Conservation (phyloP, 139 green algal species). For the Protoeuglena noctilucae region DNA sequence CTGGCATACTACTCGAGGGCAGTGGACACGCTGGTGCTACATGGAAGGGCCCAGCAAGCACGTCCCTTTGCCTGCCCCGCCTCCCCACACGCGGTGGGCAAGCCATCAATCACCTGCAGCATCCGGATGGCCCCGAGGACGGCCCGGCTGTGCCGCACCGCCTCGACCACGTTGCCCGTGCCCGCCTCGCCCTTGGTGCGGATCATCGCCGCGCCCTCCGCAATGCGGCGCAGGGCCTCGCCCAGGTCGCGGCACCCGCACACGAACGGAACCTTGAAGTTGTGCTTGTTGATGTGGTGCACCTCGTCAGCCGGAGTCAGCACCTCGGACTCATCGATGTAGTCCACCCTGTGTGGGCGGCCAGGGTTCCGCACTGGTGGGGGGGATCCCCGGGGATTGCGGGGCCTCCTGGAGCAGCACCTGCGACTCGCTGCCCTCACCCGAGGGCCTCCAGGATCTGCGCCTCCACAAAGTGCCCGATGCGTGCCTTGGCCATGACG, state of each 20-base stretch:
- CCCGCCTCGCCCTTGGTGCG: conserved; percentile 94
- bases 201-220: conserved; percentile 97
- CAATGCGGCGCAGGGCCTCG: conserved; percentile 89
- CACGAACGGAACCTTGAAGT: conserved; percentile 98
- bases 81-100: no score
- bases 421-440: no score
- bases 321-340: conserved; percentile 36
- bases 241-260: conserved; percentile 96
- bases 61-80: no score
- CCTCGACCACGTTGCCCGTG: conserved; percentile 97
- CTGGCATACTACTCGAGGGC: no score
- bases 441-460: conserved; percentile 92
- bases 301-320: conserved; percentile 94
- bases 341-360: no score
- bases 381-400: no score
- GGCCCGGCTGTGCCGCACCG: conserved; percentile 81
- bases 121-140: conserved; percentile 84
- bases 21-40: no score
- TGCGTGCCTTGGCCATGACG: conserved; percentile 97
- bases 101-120: no score
- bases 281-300: conserved; percentile 99
- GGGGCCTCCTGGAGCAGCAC: no score
- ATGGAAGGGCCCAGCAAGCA: no score
- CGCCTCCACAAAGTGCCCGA: conserved; percentile 98
- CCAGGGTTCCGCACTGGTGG: no score